Conservation (phyloP, 805 yeast species). For the Wickerhamiella allomyrinae region DNA sequence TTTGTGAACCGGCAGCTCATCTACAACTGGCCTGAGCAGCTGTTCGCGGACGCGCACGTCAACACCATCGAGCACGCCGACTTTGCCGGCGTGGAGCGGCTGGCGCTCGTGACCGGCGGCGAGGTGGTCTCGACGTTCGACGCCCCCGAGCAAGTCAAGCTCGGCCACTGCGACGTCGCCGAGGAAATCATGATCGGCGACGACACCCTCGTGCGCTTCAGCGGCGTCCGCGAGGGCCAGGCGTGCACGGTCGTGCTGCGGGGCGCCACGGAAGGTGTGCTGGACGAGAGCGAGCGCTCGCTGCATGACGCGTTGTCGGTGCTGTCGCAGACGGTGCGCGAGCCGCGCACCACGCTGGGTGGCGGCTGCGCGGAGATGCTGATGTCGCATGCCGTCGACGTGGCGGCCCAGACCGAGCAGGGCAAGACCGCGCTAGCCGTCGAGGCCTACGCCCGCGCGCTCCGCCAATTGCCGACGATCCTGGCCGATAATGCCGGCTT, state of each 20-base stretch:
- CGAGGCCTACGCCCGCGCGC: slow-evolving; percentile 85
- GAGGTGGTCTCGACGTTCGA: slow-evolving; percentile 97
- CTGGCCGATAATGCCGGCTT: slow-evolving; percentile 95
- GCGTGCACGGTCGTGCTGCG: slow-evolving; percentile 93
- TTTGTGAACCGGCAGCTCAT: slow-evolving; percentile 93
- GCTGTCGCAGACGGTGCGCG: slow-evolving; percentile 83
- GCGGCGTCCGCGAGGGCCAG: slow-evolving; percentile 91
- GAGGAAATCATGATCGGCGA: slow-evolving; percentile 93
- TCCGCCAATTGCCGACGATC: slow-evolving; percentile 89
- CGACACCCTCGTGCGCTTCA: slow-evolving; percentile 73
- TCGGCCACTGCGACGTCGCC: slow-evolving; percentile 78
- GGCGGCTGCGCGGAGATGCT: slow-evolving; percentile 94
- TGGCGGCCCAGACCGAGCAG: slow-evolving; percentile 75
- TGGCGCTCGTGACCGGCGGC: slow-evolving; percentile 94
- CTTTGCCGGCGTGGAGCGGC: slow-evolving; percentile 92
- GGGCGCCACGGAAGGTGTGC: slow-evolving; percentile 93
- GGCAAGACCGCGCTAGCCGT: slow-evolving; percentile 92
- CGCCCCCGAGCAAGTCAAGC: slow-evolving; percentile 67
- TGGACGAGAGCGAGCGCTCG: slow-evolving; percentile 95
- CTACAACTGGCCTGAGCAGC: slow-evolving; percentile 95
- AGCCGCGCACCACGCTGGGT: slow-evolving; percentile 82
- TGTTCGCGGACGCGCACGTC: slow-evolving; percentile 73
- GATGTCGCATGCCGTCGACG: slow-evolving; percentile 94
- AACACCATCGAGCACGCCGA: slow-evolving; percentile 97
- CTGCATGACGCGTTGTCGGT: slow-evolving; percentile 94